phyloP scores from a whole-genome alignment of 176 grass and related monocot species.

The Ampelocalamus luodianensis region DNA sequence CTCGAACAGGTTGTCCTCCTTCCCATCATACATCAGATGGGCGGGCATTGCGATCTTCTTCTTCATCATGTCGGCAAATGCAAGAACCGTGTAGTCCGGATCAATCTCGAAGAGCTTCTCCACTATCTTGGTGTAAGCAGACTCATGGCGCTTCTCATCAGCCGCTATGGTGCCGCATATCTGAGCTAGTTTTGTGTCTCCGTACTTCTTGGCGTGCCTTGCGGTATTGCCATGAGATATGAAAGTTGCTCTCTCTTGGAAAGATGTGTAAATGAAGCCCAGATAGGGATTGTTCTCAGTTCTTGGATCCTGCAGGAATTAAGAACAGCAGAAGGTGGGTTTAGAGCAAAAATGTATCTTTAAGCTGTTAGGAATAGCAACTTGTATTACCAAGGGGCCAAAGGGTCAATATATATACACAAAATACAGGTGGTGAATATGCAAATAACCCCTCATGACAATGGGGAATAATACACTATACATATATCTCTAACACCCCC shows the following conservation, averaged over 20 bases:
- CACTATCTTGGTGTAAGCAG: slow-evolving; percentile 43
- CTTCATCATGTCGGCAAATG: slow-evolving; percentile 44
- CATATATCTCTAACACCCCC: too few relatives aligned
- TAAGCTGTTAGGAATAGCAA: too few relatives aligned
- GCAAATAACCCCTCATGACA: too few relatives aligned
- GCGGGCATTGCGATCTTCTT: slow-evolving; percentile 52
- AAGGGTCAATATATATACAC: too few relatives aligned
- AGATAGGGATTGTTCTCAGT: slow-evolving; percentile 45
- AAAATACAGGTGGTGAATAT: too few relatives aligned
- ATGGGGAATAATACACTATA: too few relatives aligned
- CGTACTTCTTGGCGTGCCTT: slow-evolving; percentile 27
- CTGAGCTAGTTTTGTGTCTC: slow-evolving; percentile 26
- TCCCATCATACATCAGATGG: slow-evolving; percentile 46
- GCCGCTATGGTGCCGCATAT: slow-evolving; percentile 47
- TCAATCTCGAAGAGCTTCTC: slow-evolving; percentile 48
- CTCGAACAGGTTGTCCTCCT: slow-evolving; percentile 20
- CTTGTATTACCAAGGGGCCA: too few relatives aligned
- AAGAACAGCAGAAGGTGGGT: not conserved
- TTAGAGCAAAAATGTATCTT: not conserved
- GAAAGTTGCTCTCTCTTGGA: slow-evolving; percentile 53
- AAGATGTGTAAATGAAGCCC: slow-evolving; percentile 54
- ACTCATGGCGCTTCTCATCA: slow-evolving; percentile 52
- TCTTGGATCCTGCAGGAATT: slow-evolving; percentile 34
- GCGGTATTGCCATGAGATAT: slow-evolving; percentile 55
- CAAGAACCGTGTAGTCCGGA: slow-evolving; percentile 41